phyloP scores from a whole-genome alignment of 495 filamentous ascomycete genomes.

The Lichina pygmaea region DNA sequence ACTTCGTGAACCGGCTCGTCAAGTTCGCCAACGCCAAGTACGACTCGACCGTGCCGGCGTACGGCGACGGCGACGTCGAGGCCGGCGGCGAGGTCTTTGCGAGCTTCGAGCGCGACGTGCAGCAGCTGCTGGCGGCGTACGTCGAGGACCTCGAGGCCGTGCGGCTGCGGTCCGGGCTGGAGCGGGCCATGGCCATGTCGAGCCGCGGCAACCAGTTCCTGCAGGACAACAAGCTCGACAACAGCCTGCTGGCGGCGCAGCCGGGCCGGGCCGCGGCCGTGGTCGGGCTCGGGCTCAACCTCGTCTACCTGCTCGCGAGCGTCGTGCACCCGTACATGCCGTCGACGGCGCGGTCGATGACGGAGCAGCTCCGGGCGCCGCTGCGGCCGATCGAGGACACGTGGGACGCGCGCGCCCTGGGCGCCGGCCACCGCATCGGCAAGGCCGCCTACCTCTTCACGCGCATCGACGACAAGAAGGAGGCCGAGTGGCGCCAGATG shows the following conservation, averaged over 20 bases:
- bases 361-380: slow-evolving; percentile 39
- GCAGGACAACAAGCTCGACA: slow-evolving; percentile 61
- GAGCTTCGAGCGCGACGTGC: slow-evolving; percentile 33
- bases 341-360: slow-evolving; percentile 44
- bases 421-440: slow-evolving; percentile 55
- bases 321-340: slow-evolving; percentile 68
- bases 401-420: slow-evolving; percentile 33
- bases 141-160: slow-evolving; percentile 45
- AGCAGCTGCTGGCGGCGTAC: slow-evolving; percentile 37
- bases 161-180: slow-evolving; percentile 46
- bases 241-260: slow-evolving; percentile 42
- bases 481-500: slow-evolving; percentile 49
- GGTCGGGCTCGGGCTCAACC: slow-evolving; percentile 55
- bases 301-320: slow-evolving; percentile 53
- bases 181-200: slow-evolving; percentile 42
- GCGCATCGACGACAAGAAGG: slow-evolving; percentile 59
- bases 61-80: slow-evolving; percentile 6
- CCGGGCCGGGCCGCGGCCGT: slow-evolving; percentile 51
- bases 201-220: slow-evolving; percentile 56
- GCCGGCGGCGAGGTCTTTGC: slow-evolving; percentile 13
- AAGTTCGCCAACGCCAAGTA: slow-evolving; percentile 63
- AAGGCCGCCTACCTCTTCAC: slow-evolving; percentile 63
- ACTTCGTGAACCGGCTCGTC: slow-evolving; percentile 79
- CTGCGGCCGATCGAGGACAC: slow-evolving; percentile 41
- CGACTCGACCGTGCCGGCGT: slow-evolving; percentile 43